These are phyloP conservation scores for Apiospora sp. DNA, from an alignment of 2,329 filamentous ascomycete species.

Conservation along the genomic window DNA sequence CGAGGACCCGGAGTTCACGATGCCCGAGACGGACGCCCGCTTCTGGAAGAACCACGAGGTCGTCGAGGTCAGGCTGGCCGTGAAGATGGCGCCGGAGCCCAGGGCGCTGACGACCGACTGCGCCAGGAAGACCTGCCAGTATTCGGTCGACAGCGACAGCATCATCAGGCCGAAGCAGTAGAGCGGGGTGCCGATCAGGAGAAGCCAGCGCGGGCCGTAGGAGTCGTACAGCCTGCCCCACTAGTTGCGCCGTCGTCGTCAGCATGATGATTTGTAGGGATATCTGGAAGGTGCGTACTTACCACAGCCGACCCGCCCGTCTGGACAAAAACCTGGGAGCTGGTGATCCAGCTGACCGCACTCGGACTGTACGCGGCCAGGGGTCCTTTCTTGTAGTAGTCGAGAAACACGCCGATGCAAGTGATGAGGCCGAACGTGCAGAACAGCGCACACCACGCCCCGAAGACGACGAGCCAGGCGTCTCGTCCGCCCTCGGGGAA, in stretches of 20 bases:
- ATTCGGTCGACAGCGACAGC: conserved; percentile 55
- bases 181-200: conserved; percentile 58
- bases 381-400: conserved; percentile 60
- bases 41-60: conserved; percentile 54
- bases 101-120: conserved; percentile 45
- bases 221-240: conserved; percentile 45
- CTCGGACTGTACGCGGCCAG: conserved; percentile 56
- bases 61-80: conserved; percentile 39
- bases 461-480: conserved; percentile 65
- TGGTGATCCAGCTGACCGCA: conserved; percentile 65
- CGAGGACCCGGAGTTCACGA: conserved; percentile 57
- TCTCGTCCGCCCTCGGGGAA: conserved; percentile 66
- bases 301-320: conserved; percentile 56
- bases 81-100: conserved; percentile 47
- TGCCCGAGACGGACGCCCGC: conserved; percentile 56
- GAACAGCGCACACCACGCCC: conserved; percentile 50
- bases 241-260: background rate
- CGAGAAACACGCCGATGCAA: conserved; percentile 62
- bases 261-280: conserved; percentile 17
- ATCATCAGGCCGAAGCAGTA: conserved; percentile 69
- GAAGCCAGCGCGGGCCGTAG: conserved; percentile 60
- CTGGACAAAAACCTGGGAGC: conserved; percentile 55
- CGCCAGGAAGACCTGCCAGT: conserved; percentile 51
- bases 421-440: conserved; percentile 50
- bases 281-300: conserved; percentile 29